phyloP scores from a whole-genome alignment of 441 rosid genomes.

The Biscutella auriculata region DNA sequence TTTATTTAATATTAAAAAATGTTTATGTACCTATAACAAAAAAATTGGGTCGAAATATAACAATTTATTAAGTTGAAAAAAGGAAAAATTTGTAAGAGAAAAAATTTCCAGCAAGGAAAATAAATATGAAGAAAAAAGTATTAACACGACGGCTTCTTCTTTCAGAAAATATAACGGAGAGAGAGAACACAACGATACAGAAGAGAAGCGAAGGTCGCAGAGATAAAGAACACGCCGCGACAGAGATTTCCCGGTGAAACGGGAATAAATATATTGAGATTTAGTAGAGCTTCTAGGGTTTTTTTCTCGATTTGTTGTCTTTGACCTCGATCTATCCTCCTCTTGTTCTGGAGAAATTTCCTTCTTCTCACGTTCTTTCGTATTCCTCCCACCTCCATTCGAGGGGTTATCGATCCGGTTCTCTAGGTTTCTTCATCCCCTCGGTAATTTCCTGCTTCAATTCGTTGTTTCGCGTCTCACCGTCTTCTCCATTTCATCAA shows the following conservation, averaged over 20 bases:
- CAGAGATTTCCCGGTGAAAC: slow-evolving; percentile 22
- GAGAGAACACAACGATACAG: slow-evolving; percentile 17
- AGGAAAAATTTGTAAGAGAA: too few species aligned
- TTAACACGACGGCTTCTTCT: slow-evolving; percentile 31
- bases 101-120: not conserved
- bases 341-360: not conserved
- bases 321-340: slow-evolving; percentile 32
- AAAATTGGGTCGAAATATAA: too few species aligned
- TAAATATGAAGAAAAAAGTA: slow-evolving; percentile 1
- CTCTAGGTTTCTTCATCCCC: slow-evolving; percentile 20
- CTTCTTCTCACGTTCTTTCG: slow-evolving; percentile 9
- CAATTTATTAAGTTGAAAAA: too few species aligned
- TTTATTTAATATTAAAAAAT: too few species aligned
- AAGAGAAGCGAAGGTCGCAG: slow-evolving; percentile 24
- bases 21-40: too few species aligned
- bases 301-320: slow-evolving; percentile 16
- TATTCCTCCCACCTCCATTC: slow-evolving; percentile 16
- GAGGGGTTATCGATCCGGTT: slow-evolving; percentile 40
- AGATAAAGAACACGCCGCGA: slow-evolving; percentile 14
- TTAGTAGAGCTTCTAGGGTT: slow-evolving; percentile 16
- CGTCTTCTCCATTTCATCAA: slow-evolving; percentile 9
- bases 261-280: slow-evolving; percentile 15
- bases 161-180: slow-evolving; percentile 29
- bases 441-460: slow-evolving; percentile 4
- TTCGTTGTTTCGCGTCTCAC: slow-evolving; percentile 1